Evolutionary conservation across 768 basidiomycete genomes (phyloP).

Genomic region (Lactarius vividus): DNA sequence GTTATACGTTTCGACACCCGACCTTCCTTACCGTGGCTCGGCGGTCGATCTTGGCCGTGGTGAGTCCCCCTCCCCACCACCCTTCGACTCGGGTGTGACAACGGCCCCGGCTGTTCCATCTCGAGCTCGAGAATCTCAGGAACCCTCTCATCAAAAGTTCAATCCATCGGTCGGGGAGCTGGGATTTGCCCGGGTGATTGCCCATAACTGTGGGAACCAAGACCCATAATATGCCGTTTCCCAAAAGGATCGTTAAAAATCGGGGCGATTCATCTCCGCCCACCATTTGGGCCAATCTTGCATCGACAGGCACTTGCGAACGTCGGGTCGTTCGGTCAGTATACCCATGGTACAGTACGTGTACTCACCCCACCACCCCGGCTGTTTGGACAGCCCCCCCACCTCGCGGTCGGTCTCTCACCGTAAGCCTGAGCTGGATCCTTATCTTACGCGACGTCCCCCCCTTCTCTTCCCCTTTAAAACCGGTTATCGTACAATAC

Average conservation of each 20-base stretch:
- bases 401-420: neutral
- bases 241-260: neutral
- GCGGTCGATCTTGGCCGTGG: neutral
- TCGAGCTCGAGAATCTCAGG: neutral
- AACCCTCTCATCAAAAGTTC: neutral
- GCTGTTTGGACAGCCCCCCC: neutral
- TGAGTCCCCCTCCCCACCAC: neutral
- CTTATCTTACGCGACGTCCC: neutral
- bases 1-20: neutral
- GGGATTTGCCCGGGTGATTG: neutral
- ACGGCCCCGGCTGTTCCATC: neutral
- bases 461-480: neutral
- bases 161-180: neutral
- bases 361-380: neutral
- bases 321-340: neutral
- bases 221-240: neutral
- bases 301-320: constrained; percentile 4
- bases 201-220: neutral
- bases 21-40: neutral
- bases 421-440: neutral
- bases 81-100: neutral
- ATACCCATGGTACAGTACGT: neutral
- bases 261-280: neutral
- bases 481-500: neutral
- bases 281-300: neutral